Conservation (phyloP, 2,329 filamentous ascomycete species). For the Pestalotiopsis sp. region DNA sequence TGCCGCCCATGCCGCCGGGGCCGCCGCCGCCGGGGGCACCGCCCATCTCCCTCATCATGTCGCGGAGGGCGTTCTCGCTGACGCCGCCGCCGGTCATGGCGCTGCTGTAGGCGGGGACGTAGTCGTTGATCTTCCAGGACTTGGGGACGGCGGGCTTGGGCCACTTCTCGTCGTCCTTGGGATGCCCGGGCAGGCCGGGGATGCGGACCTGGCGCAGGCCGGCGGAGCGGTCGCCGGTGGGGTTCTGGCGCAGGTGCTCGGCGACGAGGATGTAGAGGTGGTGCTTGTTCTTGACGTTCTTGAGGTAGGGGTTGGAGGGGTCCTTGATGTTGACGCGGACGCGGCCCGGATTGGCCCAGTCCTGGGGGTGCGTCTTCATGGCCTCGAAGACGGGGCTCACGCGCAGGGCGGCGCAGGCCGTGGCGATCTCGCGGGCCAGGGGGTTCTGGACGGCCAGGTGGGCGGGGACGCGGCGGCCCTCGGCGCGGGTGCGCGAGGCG, state of each 20-base stretch:
- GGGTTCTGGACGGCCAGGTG: conserved; percentile 80
- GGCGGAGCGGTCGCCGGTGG: conserved; percentile 69
- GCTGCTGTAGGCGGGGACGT: conserved; percentile 85
- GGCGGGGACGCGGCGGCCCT: conserved; percentile 78
- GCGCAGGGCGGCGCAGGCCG: conserved; percentile 76
- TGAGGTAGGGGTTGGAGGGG: conserved; percentile 20
- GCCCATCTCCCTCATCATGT: conserved; percentile 94
- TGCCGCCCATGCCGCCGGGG: conserved; percentile 23
- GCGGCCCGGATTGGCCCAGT: conserved; percentile 95
- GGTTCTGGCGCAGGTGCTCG: conserved; percentile 74
- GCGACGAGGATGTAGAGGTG: conserved; percentile 85
- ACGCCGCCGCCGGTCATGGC: conserved; percentile 92
- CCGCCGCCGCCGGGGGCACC: conserved; percentile 39
- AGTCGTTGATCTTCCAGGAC: conserved; percentile 86
- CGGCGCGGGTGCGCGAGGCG: conserved; percentile 68
- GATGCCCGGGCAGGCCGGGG: conserved; percentile 69
- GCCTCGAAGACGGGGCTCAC: conserved; percentile 83
- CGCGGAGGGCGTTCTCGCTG: conserved; percentile 90
- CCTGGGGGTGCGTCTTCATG: conserved; percentile 89
- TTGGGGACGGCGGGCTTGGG: conserved; percentile 76
- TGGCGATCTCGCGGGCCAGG: conserved; percentile 84
- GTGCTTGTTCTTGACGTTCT: conserved; percentile 74
- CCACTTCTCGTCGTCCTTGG: conserved; percentile 66
- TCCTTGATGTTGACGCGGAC: conserved; percentile 78
- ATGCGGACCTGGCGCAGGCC: conserved; percentile 72